Conservation (phyloP, 805 yeast species). For the Vanderwaltozyma yarrowii region DNA sequence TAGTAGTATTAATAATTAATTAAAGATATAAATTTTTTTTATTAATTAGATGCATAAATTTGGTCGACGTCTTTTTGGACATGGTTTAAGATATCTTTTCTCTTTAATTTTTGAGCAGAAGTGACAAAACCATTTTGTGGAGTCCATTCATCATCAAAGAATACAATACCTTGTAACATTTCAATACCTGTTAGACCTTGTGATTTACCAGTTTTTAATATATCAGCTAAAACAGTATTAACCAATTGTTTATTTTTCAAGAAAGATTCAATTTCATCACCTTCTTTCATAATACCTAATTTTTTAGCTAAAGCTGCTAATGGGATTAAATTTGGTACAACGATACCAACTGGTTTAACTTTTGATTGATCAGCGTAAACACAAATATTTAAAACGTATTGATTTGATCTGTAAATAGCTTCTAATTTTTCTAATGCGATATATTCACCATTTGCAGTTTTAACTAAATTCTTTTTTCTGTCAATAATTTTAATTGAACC, state of each 20-base stretch:
- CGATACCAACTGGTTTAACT: slow-evolving; percentile 87
- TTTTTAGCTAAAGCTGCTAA: slow-evolving; percentile 51
- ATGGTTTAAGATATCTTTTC: slow-evolving; percentile 72
- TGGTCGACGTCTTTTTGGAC: slow-evolving; percentile 58
- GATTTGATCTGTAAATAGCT: slow-evolving; percentile 77
- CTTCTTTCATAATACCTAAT: slow-evolving; percentile 38
- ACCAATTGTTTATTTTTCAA: slow-evolving; percentile 48
- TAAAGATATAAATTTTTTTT: too few species aligned
- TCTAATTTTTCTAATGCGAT: slow-evolving; percentile 94
- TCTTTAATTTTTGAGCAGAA: slow-evolving; percentile 91
- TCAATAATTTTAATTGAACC: slow-evolving; percentile 83
- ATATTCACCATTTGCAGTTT: slow-evolving; percentile 94
- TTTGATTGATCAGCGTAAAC: slow-evolving; percentile 84
- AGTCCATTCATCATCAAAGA: slow-evolving; percentile 92
- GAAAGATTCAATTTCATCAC: slow-evolving; percentile 36
- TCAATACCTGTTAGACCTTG: slow-evolving; percentile 85
- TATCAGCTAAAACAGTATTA: slow-evolving; percentile 43
- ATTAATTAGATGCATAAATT: slow-evolving; percentile 34
- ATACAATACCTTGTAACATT: slow-evolving; percentile 63
- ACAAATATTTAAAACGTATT: slow-evolving; percentile 69
- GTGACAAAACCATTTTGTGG: slow-evolving; percentile 92
- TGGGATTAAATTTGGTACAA: slow-evolving; percentile 67
- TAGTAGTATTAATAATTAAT: too few species aligned
- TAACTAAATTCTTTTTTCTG: slow-evolving; percentile 90
- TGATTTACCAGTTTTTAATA: slow-evolving; percentile 64